These are phyloP conservation scores for Lipomyces chichibuensis DNA, from an alignment of 805 yeast species.

Conservation along the genomic window DNA sequence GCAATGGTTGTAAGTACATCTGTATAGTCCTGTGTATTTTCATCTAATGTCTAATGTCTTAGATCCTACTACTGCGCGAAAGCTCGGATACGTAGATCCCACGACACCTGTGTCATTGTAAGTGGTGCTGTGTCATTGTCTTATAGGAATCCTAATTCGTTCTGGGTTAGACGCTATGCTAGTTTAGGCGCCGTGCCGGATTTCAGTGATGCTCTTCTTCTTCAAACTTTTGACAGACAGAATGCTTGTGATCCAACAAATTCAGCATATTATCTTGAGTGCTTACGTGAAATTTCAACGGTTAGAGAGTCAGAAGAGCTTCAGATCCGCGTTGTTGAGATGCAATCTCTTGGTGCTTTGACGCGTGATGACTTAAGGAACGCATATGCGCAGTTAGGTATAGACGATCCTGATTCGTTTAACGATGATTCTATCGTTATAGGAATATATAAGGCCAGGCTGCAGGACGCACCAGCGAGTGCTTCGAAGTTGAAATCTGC, in stretches of 20 bases:
- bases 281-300: conserved; percentile 56
- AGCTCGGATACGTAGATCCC: conserved; percentile 20
- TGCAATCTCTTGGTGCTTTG: conserved; percentile 56
- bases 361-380: conserved; percentile 54
- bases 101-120: conserved; percentile 20
- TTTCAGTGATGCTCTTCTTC: conserved; percentile 55
- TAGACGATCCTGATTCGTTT: conserved; percentile 16
- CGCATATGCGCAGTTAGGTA: conserved; percentile 48
- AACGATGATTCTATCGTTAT: conserved; percentile 25
- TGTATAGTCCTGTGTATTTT: background rate
- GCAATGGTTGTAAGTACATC: conserved; percentile 6
- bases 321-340: conserved; percentile 50
- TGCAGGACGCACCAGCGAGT: conserved; percentile 21
- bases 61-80: conserved; percentile 14
- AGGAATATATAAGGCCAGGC: conserved; percentile 24
- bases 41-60: background rate
- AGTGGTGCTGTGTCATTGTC: background rate
- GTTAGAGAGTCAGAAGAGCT: conserved; percentile 53
- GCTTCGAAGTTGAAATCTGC: conserved; percentile 53
- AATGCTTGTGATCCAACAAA: conserved; percentile 50
- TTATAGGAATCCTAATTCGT: background rate
- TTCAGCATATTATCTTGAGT: conserved; percentile 60
- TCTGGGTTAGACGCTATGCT: conserved; percentile 45
- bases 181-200: conserved; percentile 54
- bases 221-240: conserved; percentile 52